phyloP scores from a whole-genome alignment of 2,329 filamentous ascomycete genomes.

The Monilinia fructicola region DNA sequence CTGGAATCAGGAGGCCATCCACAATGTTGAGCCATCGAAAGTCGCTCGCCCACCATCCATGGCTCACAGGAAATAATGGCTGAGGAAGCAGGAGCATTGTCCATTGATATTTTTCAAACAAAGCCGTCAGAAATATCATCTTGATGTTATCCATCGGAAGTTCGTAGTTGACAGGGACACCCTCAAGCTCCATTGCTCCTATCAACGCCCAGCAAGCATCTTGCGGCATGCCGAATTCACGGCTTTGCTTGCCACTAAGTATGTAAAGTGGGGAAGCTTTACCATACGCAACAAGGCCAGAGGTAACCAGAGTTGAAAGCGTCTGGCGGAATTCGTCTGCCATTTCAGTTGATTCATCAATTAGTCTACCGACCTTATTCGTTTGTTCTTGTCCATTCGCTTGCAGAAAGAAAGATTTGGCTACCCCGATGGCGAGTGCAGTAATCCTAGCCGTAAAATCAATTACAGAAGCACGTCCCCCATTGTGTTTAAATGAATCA shows the following conservation, averaged over 20 bases:
- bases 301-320: background rate
- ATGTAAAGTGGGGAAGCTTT: slow-evolving; percentile 5
- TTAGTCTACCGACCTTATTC: background rate
- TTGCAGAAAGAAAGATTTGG: background rate
- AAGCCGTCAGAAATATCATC: background rate
- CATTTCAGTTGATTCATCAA: background rate
- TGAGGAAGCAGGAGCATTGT: background rate
- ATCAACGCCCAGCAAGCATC: background rate
- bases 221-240: background rate
- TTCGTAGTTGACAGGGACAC: background rate
- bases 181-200: background rate
- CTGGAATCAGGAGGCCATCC: background rate
- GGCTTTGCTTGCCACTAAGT: background rate
- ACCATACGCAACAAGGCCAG: background rate
- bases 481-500: background rate
- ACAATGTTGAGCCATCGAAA: background rate
- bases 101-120: background rate
- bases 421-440: background rate
- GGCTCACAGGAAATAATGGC: background rate
- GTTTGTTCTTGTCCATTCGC: background rate
- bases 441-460: background rate
- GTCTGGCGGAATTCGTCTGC: background rate
- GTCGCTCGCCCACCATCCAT: background rate
- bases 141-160: background rate
- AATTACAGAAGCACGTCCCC: background rate